Evolutionary conservation across 2,329 filamentous ascomycete genomes (phyloP).

Genomic region (Metarhizium album): DNA sequence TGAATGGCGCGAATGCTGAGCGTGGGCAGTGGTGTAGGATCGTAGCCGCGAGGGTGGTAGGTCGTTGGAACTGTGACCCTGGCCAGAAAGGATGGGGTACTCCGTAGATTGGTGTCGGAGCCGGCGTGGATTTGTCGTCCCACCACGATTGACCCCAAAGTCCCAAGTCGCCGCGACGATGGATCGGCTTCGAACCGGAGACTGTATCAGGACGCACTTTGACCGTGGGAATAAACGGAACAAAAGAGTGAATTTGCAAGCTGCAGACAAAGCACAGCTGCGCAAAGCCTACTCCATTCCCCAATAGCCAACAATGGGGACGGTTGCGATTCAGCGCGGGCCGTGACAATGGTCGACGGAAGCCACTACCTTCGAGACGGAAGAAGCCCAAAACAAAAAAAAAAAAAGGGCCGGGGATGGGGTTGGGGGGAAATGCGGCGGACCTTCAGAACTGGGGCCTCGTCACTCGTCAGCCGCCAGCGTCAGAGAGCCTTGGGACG

Average conservation of each 20-base stretch:
- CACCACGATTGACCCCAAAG: not conserved
- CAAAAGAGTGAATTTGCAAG: not conserved
- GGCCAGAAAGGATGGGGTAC: not conserved
- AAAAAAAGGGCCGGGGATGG: not conserved
- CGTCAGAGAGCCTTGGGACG: not conserved
- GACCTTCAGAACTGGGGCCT: not conserved
- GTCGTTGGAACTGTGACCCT: not conserved
- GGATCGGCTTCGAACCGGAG: no score
- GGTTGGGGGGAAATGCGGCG: not conserved
- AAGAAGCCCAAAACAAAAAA: not conserved
- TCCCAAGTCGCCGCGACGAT: not conserved
- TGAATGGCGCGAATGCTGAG: not conserved
- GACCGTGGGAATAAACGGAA: not conserved
- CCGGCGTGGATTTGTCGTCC: slow-evolving; percentile 3
- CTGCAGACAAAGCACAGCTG: not conserved
- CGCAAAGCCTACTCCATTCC: not conserved
- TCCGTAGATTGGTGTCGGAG: not conserved
- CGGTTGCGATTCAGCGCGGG: slow-evolving; percentile 1
- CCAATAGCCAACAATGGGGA: slow-evolving; percentile 1
- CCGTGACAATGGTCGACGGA: not conserved
- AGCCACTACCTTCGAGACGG: not conserved
- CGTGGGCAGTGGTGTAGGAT: not conserved
- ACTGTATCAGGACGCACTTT: not conserved
- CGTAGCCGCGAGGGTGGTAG: not conserved
- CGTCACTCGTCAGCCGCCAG: not conserved